These are phyloP conservation scores for Spizellomyces sp. DNA, from an alignment of 192 early-diverging fungal genomes.

Conservation along the genomic window DNA sequence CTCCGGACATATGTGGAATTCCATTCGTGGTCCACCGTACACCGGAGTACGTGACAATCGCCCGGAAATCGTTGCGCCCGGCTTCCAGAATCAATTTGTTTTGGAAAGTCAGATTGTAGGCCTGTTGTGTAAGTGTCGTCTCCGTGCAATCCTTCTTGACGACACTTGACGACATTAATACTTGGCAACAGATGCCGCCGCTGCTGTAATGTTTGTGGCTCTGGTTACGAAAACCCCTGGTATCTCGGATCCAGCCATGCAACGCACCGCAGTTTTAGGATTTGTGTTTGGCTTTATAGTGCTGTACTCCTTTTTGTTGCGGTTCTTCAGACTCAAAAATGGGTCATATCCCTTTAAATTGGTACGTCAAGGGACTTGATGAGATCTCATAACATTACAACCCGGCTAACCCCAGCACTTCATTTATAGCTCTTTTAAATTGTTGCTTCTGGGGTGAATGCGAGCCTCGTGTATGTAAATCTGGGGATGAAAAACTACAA, in stretches of 20 bases:
- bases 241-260: constrained; percentile 54
- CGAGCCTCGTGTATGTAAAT: no score
- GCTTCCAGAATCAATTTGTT: constrained; percentile 71
- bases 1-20: constrained; percentile 86
- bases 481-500: no score
- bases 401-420: no score
- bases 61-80: constrained; percentile 60
- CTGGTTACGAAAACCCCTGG: constrained; percentile 56
- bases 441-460: no score
- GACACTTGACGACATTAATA: constrained; percentile 10
- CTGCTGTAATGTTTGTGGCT: constrained; percentile 56
- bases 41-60: constrained; percentile 54
- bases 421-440: no score
- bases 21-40: constrained; percentile 76
- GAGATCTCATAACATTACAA: no score
- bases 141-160: neutral
- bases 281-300: constrained; percentile 66
- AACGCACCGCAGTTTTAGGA: constrained; percentile 61
- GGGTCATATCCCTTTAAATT: constrained; percentile 68
- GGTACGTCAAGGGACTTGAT: neutral
- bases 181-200: constrained; percentile 57
- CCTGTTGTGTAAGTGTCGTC: constrained; percentile 60
- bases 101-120: constrained; percentile 75
- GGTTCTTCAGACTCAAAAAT: constrained; percentile 72
- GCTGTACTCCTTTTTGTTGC: constrained; percentile 64